Conservation (phyloP, 176 grass and related monocot species). For the Thalia dealbata region DNA sequence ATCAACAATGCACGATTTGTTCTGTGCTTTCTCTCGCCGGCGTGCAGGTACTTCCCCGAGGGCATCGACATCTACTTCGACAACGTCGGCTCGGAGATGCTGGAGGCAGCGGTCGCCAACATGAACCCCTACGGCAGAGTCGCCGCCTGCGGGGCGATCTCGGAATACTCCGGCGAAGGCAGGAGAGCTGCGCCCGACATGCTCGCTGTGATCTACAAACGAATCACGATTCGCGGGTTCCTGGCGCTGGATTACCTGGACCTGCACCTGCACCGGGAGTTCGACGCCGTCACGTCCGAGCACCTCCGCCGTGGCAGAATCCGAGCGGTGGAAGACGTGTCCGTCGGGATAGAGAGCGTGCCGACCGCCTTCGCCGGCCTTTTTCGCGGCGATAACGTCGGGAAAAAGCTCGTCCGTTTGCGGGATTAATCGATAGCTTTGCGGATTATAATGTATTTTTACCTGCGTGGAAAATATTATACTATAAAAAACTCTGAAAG, state of each 20-base stretch:
- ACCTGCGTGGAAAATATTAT: no score
- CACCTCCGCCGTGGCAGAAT: constrained; percentile 29
- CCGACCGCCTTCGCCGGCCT: constrained; percentile 33
- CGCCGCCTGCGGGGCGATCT: constrained; percentile 38
- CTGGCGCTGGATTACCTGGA: constrained; percentile 29
- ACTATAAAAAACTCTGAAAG: no score
- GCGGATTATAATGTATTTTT: no score
- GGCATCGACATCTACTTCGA: constrained; percentile 51
- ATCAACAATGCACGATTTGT: no score
- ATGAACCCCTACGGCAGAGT: constrained; percentile 49
- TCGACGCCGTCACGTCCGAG: constrained; percentile 10
- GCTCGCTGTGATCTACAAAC: constrained; percentile 39
- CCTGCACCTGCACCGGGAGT: constrained; percentile 24
- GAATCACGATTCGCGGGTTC: constrained; percentile 48
- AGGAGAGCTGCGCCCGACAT: constrained; percentile 25
- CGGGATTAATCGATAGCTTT: no score
- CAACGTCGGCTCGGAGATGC: constrained; percentile 25
- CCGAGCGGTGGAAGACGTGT: constrained; percentile 30
- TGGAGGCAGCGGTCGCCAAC: constrained; percentile 40
- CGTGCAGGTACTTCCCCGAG: constrained; percentile 43
- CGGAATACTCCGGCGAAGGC: constrained; percentile 33
- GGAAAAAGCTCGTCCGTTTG: constrained; percentile 45
- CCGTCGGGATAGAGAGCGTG: constrained; percentile 30
- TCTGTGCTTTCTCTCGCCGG: not conserved
- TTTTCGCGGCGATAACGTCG: constrained; percentile 28